Base-by-base conservation (phyloP, 1,284 basidiomycete species). In the Ganoderma lucidum region DNA sequence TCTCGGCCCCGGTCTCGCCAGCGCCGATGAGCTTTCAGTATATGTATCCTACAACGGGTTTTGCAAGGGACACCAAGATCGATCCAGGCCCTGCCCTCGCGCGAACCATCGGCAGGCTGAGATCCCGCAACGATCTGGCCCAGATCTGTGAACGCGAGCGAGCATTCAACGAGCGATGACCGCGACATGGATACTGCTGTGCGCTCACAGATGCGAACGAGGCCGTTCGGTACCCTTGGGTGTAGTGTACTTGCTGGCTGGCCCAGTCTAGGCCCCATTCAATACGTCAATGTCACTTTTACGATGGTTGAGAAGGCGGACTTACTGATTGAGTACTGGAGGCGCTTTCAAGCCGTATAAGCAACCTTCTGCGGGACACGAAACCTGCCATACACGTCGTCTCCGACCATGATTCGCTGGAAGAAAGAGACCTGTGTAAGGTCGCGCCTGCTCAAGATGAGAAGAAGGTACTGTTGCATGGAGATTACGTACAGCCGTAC, bases 1-100 rank as follows among this genome's bases (percentile, higher is more conserved):
- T 56, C 53, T 56, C 53, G 53, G 53, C 53, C 53, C 30, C 53
- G 53, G 53, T 19, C 53, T 35, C 17, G 53, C 53, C 53, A 32
- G 15, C 53, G 53, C 14, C 23, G 41, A 62, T 14, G 61, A 44
- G 61, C 23, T 14, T 28, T 19, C 41, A 23, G 23, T 23, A 23
- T 23, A 23, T 23, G 23, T 23, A 23, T 23, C 23, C 23, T 23
- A 23, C 23, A 23, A 23, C 23, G 23, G 23, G 23, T 23, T 23
- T 23, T 23, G 23, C 23, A 45, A 23, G 45, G 55, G 62, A 30
- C n/a, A 23, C n/a, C n/a, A n/a, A 6, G 45, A 6, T n/a, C 6
- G 45, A 4, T 14, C 39, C 39, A 9, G 39, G 35, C 35, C 8
- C 35, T 8, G 35, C 35, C 35, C 35, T 35, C 35, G 35, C 35